phyloP scores from a whole-genome alignment of 2,329 filamentous ascomycete species.

The Arthrobotrys conoides region DNA sequence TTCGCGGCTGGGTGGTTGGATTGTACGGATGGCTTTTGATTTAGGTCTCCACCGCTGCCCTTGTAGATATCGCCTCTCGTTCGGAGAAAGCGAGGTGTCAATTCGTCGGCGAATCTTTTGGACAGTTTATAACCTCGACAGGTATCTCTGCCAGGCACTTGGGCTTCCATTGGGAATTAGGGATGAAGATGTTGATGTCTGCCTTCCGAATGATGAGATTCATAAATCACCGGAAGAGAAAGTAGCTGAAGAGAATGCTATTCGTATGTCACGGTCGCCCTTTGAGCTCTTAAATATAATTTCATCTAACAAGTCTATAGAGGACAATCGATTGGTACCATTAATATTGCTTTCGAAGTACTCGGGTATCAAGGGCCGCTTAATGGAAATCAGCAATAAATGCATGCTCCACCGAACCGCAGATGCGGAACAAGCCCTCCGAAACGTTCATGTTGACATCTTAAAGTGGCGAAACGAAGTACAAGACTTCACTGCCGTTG shows the following conservation, averaged over 20 bases:
- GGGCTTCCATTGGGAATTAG: conserved; percentile 72
- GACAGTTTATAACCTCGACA: conserved; percentile 73
- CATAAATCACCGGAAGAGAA: conserved; percentile 66
- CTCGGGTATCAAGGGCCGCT: conserved; percentile 70
- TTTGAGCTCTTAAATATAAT: not conserved
- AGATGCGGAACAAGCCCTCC: conserved; percentile 67
- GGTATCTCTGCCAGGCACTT: conserved; percentile 73
- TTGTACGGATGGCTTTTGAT: conserved; percentile 73
- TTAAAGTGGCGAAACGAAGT: conserved; percentile 72
- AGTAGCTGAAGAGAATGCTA: conserved; percentile 37
- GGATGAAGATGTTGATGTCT: conserved; percentile 74
- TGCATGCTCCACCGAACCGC: conserved; percentile 69
- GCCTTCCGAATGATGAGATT: conserved; percentile 70
- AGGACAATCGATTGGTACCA: conserved; percentile 65
- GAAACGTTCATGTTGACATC: conserved; percentile 70
- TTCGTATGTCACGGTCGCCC: conserved; percentile 26
- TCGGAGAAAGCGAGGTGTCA: conserved; percentile 69
- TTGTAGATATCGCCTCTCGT: conserved; percentile 70
- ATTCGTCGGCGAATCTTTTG: conserved; percentile 73
- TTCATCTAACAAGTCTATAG: not conserved
- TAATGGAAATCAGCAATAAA: conserved; percentile 72
- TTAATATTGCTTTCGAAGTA: conserved; percentile 69
- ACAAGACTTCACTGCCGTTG: conserved; percentile 67
- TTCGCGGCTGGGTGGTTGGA: conserved; percentile 72
- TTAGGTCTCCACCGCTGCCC: conserved; percentile 75